Conservation (phyloP, 805 yeast species). For the Myxozyma sirexii region DNA sequence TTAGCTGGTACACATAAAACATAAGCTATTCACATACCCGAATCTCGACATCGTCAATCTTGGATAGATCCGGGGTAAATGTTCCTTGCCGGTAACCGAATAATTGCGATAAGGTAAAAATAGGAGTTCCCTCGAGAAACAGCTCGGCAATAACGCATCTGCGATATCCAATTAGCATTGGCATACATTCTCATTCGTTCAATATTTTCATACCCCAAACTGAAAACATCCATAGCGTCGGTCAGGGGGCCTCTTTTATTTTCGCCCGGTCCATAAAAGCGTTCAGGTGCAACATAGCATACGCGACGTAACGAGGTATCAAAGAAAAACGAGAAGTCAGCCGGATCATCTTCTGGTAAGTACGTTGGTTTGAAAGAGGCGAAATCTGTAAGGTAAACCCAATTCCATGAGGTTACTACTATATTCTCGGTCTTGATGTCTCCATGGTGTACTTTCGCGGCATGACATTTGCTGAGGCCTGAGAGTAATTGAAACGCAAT, state of each 20-base stretch:
- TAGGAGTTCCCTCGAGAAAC: slow-evolving; percentile 81
- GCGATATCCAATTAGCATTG: not conserved
- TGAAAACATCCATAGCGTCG: slow-evolving; percentile 70
- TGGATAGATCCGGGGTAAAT: slow-evolving; percentile 62
- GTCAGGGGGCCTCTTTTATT: slow-evolving; percentile 47
- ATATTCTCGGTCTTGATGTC: slow-evolving; percentile 91
- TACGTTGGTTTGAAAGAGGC: slow-evolving; percentile 81
- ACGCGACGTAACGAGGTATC: slow-evolving; percentile 85
- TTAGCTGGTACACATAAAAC: not conserved
- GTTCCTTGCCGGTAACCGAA: slow-evolving; percentile 78
- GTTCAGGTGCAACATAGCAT: slow-evolving; percentile 93
- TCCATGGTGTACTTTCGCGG: slow-evolving; percentile 70
- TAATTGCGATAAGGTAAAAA: slow-evolving; percentile 82
- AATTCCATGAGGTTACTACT: slow-evolving; percentile 83
- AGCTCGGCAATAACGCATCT: slow-evolving; percentile 85
- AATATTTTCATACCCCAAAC: slow-evolving; percentile 43
- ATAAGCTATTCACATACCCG: slow-evolving; percentile 41
- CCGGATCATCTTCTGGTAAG: slow-evolving; percentile 91
- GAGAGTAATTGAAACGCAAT: slow-evolving; percentile 75
- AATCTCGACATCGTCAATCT: slow-evolving; percentile 55
- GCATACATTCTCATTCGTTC: slow-evolving; percentile 45
- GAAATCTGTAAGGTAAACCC: slow-evolving; percentile 82
- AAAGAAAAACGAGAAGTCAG: slow-evolving; percentile 86
- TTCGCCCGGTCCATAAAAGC: slow-evolving; percentile 54
- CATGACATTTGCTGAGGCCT: slow-evolving; percentile 67